A percentile compares a stretch with the other conserved stretches of the same genome.
These are phyloP conservation scores for Coprinopsis sp. DNA, from an alignment of 768 basidiomycete species.

Conservation along the genomic window DNA sequence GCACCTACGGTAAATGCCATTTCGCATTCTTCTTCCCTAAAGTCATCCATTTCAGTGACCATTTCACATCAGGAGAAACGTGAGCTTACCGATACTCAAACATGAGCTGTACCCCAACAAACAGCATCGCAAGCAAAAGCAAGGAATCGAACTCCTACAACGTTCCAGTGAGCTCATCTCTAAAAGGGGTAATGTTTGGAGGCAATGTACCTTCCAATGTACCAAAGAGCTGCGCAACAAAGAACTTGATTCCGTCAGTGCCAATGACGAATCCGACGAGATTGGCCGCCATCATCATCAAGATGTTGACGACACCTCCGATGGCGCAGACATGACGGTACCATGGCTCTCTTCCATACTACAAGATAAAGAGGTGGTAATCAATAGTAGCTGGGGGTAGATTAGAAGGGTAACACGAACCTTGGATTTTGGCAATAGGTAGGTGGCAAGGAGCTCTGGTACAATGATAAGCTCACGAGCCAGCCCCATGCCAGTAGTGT, in stretches of 20 bases:
- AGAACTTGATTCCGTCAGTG: conserved; percentile 67
- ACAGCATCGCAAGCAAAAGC: conserved; percentile 59
- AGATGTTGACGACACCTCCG: conserved; percentile 78
- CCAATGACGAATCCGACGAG: conserved; percentile 94
- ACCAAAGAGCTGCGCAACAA: conserved; percentile 57
- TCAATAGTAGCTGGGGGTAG: background rate
- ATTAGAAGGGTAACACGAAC: conserved; percentile 33
- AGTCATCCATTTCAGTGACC: conserved; percentile 1
- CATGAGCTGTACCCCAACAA: conserved; percentile 86
- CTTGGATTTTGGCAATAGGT: conserved; percentile 56
- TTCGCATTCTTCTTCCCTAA: conserved; percentile 71
- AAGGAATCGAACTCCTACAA: conserved; percentile 63
- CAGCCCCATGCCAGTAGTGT: conserved; percentile 92
- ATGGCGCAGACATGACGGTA: conserved; percentile 81
- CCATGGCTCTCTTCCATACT: conserved; percentile 73
- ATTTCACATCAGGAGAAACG: background rate
- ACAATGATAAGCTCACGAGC: conserved; percentile 85
- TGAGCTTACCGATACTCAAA: conserved; percentile 85
- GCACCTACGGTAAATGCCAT: conserved; percentile 53
- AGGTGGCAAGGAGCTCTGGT: conserved; percentile 70
- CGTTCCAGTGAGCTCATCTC: background rate
- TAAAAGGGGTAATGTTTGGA: background rate
- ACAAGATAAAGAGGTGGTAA: background rate
- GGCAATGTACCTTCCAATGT: conserved; percentile 55
- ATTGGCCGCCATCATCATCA: conserved; percentile 91